Base-by-base conservation (phyloP, 345 rosid species). In the Draba incana region DNA sequence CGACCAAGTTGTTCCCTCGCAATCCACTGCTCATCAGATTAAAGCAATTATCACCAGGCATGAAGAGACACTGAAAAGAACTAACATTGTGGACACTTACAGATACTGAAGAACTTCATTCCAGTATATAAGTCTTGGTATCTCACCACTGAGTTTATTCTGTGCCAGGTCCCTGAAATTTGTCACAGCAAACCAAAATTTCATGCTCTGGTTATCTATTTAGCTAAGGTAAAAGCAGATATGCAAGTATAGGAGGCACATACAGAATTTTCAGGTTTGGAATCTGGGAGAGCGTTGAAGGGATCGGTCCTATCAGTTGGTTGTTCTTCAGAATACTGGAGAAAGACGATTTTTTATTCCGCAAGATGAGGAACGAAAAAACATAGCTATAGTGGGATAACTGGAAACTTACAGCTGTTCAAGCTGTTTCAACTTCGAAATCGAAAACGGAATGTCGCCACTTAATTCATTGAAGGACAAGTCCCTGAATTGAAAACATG, bases 101-200 rank as follows among this genome's bases (percentile, higher is more conserved):
- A 94, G 90, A 76, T 91, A 94, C 68, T 94, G 99, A 69, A 94
- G 75, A 75, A 94, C 98, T 83, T 94, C 99, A 76, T 89, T 94
- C 99, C 99, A 94, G 79, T 91, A 94, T n/a, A 94, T 75, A 37
- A 94, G 93, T 82, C 96, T 89, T 8, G 99, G 99, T 72, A 94
- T 85, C 79, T 94, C 99, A 59, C 98, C 98, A 69, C 89, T 82
- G 51, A 94, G 89, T 67, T 77, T 82, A 75, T 94, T 94, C 74
- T 87, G 97, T 24, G 98, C 96, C 41, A 94, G 57, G 79, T 94
- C 99, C 81, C 99, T 94, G 80, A 42, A 73, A 52, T 54, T 41
- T 63, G 28, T 27, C 47, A 10, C 44, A 61, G 35, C 9, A 56
- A 72, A 46, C 35, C 9, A 5, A 23, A 42, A 52, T 35, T 41